Evolutionary conservation across 305 asterid species (phyloP).

Genomic region (Withania somnifera): DNA sequence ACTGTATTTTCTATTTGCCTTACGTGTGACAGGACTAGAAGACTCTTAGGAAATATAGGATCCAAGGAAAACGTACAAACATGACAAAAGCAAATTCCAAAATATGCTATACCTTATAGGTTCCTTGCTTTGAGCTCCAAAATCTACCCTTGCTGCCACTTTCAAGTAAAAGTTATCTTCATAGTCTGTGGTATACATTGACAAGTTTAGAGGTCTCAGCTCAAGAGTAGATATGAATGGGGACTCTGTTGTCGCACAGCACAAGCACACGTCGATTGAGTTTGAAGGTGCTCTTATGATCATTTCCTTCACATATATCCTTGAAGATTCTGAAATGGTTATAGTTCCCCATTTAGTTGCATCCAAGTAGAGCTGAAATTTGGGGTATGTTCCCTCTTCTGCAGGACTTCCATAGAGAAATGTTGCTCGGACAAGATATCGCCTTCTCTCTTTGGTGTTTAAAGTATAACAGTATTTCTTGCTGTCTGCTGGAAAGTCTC

Average conservation of each 20-base stretch:
- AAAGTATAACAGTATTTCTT: slow-evolving; percentile 72
- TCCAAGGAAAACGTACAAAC: not conserved
- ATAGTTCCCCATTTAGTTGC: slow-evolving; percentile 86
- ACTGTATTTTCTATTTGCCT: not conserved
- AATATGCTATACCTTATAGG: slow-evolving; percentile 44
- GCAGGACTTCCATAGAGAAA: slow-evolving; percentile 58
- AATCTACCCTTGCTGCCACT: slow-evolving; percentile 73
- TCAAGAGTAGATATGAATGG: slow-evolving; percentile 93
- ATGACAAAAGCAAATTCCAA: not conserved
- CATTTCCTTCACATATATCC: slow-evolving; percentile 70
- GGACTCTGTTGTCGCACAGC: slow-evolving; percentile 85
- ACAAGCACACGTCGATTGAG: slow-evolving; percentile 63
- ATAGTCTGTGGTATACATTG: slow-evolving; percentile 92
- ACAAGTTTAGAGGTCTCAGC: slow-evolving; percentile 71
- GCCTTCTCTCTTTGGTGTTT: slow-evolving; percentile 53
- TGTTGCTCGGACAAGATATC: slow-evolving; percentile 76
- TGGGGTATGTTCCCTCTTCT: slow-evolving; percentile 56
- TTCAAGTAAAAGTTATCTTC: slow-evolving; percentile 70
- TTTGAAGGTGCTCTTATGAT: slow-evolving; percentile 71
- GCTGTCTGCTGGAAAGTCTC: slow-evolving; percentile 71
- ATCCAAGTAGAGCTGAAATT: slow-evolving; percentile 79
- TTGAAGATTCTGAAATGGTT: slow-evolving; percentile 57
- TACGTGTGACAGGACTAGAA: not conserved
- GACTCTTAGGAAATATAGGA: not conserved
- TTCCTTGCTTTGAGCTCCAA: slow-evolving; percentile 58